Evolutionary conservation across 495 filamentous ascomycete genomes (phyloP).

Genomic region (Penicillium macrosclerotiorum): DNA sequence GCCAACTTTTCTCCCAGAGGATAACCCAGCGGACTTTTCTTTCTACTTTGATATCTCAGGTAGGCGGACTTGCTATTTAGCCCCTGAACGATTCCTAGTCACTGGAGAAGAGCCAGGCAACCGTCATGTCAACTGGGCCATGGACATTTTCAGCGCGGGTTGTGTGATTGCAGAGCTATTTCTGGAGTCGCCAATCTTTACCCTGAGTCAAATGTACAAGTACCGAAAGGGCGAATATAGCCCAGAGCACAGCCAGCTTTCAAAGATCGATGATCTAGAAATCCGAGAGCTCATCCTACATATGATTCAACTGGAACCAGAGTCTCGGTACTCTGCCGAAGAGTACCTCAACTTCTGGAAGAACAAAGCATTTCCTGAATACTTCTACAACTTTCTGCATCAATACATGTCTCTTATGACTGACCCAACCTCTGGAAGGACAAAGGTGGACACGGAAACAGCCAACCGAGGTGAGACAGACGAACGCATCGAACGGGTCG

Average conservation of each 20-base stretch:
- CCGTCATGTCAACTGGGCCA: constrained; percentile 78
- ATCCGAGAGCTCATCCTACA: constrained; percentile 84
- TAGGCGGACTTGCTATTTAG: constrained; percentile 90
- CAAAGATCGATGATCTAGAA: constrained; percentile 82
- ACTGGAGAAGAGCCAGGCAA: constrained; percentile 64
- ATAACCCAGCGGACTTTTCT: constrained; percentile 95
- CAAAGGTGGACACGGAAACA: constrained; percentile 57
- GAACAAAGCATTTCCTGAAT: constrained; percentile 86
- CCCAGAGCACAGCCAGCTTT: constrained; percentile 72
- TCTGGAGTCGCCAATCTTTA: constrained; percentile 92
- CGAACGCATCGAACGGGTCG: constrained; percentile 88
- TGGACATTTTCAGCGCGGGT: constrained; percentile 98
- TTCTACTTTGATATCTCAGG: constrained; percentile 97
- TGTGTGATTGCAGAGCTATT: constrained; percentile 98
- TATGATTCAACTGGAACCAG: constrained; percentile 93
- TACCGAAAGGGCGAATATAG: constrained; percentile 93
- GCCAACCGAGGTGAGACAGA: constrained; percentile 79
- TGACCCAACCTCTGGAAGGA: constrained; percentile 79
- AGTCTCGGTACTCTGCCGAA: constrained; percentile 88
- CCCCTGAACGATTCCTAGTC: constrained; percentile 85
- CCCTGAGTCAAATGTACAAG: constrained; percentile 87
- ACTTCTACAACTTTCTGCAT: constrained; percentile 96
- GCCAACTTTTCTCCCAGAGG: constrained; percentile 88
- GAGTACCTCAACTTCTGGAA: constrained; percentile 93
- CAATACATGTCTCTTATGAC: constrained; percentile 97